Evolutionary conservation across 2,329 filamentous ascomycete genomes (phyloP).

Genomic region (Stenocarpella maydis): DNA sequence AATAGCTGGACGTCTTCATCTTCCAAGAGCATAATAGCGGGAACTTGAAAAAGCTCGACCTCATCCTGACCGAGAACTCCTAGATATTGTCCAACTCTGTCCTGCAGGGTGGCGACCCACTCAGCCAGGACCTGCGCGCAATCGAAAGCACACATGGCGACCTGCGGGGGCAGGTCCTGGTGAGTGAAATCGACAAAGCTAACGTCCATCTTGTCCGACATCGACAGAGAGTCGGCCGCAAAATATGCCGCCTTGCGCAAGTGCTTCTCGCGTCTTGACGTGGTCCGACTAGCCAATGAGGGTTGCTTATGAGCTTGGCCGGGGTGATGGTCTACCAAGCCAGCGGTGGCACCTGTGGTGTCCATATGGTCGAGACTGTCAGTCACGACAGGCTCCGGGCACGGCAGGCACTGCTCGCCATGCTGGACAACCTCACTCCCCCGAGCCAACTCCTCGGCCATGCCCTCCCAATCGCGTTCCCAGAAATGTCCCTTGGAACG

Average conservation of each 20-base stretch:
- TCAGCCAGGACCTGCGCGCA: conserved; percentile 94
- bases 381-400: conserved; percentile 49
- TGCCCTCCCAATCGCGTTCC: conserved; percentile 90
- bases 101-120: conserved; percentile 92
- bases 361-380: conserved; percentile 43
- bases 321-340: conserved; percentile 60
- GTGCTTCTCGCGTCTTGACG: conserved; percentile 82
- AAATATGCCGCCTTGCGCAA: conserved; percentile 95
- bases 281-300: conserved; percentile 51
- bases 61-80: conserved; percentile 86
- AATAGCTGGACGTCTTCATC: conserved; percentile 90
- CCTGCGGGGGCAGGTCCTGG: conserved; percentile 87
- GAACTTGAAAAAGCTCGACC: conserved; percentile 80
- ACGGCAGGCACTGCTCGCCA: conserved; percentile 62
- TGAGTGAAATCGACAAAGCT: conserved; percentile 86
- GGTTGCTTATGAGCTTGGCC: conserved; percentile 54
- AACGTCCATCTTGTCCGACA: conserved; percentile 85
- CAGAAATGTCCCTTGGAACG: conserved; percentile 93
- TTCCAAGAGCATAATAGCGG: conserved; percentile 88
- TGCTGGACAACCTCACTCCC: conserved; percentile 80
- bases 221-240: conserved; percentile 88
- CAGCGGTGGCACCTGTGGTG: conserved; percentile 53
- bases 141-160: conserved; percentile 91
- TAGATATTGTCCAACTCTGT: conserved; percentile 88
- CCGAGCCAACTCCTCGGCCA: conserved; percentile 85